Evolutionary conservation across 164 flowering plant species (phyloP), one percentile per base, ranked within the genome.

Genomic region (Nelumbo lutea): DNA sequence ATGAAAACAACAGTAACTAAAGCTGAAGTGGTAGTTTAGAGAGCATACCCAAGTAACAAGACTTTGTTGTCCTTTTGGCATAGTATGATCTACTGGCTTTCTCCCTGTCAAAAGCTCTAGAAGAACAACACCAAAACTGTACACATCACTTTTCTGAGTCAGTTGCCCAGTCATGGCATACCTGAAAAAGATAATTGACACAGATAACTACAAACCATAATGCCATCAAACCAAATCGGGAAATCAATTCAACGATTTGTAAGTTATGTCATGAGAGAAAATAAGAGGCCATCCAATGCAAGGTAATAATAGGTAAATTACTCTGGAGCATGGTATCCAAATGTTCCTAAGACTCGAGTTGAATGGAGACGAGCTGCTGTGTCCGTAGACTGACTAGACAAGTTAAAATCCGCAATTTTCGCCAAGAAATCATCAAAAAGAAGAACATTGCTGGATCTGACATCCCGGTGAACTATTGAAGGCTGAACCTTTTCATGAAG

Each of bases 271-370:
- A 27, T 27, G 27, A 27, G 27, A 27, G 27, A 27, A 53, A 11
- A 53, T 9, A 1, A 53, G 57, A 53, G 57, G 11, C 8, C n/a
- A 53, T 2, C 14, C 11, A 53, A 53, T 53, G 11, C 14, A 11
- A 11, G n/a, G 11, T 53, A 15, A 53, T 0, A 53, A 11, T 10
- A 2, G 5, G 9, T 39, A 60, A 10, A 41, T 60, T 80, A 86
- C 93, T 88, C 90, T 62, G 90, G 93, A 58, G 93, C 93, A 78
- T 88, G 93, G 76, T 88, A 88, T 46, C 90, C 90, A 70, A 88
- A 88, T 11, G 93, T 88, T 64, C 93, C 93, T 76, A 88, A 65
- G 64, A 88, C 93, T 61, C 93, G 75, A 42, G 93, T 88, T 6
- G 93, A 88, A 78, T 88, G 93, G 65, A 88, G 72, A 4, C 90